phyloP scores from a whole-genome alignment of 352 stramenopile genomes.

The Lagenidium sp. region DNA sequence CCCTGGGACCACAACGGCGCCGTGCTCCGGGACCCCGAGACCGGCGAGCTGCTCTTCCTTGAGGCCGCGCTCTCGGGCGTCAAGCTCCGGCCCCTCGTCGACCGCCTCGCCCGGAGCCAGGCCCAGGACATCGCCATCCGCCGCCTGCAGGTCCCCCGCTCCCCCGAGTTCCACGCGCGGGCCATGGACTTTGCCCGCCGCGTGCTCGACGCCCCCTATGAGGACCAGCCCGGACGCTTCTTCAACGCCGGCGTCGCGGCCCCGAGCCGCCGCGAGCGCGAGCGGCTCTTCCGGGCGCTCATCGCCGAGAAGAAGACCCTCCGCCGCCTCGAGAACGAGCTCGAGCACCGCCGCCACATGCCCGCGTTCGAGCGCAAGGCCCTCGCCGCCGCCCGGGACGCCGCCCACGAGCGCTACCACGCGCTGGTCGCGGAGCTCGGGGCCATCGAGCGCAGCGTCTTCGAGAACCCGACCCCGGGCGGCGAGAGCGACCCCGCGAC shows the following conservation, averaged over 20 bases:
- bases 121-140: conserved; percentile 62
- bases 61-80: conserved; percentile 72
- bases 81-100: conserved; percentile 74
- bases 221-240: conserved; percentile 58
- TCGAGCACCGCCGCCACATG: conserved; percentile 62
- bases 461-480: conserved; percentile 83
- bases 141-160: conserved; percentile 62
- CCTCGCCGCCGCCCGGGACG: conserved; percentile 34
- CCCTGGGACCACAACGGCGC: conserved; percentile 85
- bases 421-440: conserved; percentile 43
- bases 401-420: conserved; percentile 45
- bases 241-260: conserved; percentile 75
- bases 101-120: conserved; percentile 61
- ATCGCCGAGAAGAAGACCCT: conserved; percentile 60
- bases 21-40: conserved; percentile 36
- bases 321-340: conserved; percentile 42
- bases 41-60: conserved; percentile 52
- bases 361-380: conserved; percentile 66
- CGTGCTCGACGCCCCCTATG: conserved; percentile 67
- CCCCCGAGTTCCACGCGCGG: conserved; percentile 42
- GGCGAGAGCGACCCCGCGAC: conserved; percentile 27
- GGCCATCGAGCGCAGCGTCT: conserved; percentile 61
- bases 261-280: conserved; percentile 52
- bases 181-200: conserved; percentile 47
- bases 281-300: conserved; percentile 65